Evolutionary conservation across 345 rosid species (phyloP).

Genomic region (Pugionium dolabratum): DNA sequence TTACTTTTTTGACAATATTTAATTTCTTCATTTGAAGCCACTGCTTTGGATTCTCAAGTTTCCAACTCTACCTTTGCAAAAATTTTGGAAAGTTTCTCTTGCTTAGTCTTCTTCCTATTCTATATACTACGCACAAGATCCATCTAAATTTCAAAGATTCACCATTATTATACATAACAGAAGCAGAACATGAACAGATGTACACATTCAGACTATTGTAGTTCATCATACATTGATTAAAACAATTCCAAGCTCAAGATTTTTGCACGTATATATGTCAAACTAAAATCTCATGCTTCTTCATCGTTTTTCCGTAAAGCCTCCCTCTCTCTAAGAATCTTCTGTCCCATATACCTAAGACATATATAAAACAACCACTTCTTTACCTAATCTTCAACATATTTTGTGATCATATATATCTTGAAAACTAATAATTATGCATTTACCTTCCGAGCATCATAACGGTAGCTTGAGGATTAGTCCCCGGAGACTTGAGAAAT

Average conservation of each 20-base stretch:
- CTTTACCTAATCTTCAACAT: background rate
- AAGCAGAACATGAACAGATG: conserved; percentile 30
- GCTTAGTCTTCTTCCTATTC: too few species aligned
- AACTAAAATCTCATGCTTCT: conserved; percentile 19
- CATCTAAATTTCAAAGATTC: background rate
- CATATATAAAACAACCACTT: conserved; percentile 1
- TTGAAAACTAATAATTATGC: background rate
- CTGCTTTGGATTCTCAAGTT: too few species aligned
- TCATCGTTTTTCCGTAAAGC: conserved; percentile 9
- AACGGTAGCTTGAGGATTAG: conserved; percentile 75
- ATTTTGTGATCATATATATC: background rate
- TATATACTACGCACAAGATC: background rate
- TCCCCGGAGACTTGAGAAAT: conserved; percentile 56
- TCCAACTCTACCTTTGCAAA: too few species aligned
- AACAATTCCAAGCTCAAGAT: conserved; percentile 22
- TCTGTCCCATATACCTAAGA: conserved; percentile 54
- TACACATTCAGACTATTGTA: conserved; percentile 28
- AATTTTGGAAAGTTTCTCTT: too few species aligned
- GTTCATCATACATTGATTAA: conserved; percentile 33
- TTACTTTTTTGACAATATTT: too few species aligned
- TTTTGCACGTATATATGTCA: background rate
- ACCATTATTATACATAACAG: conserved; percentile 31
- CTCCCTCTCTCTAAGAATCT: conserved; percentile 43
- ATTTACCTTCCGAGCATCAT: conserved; percentile 85
- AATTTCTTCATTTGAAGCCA: too few species aligned